These are phyloP conservation scores for Candida glucosophila DNA, from an alignment of 1,139 yeast genomes.

Conservation along the genomic window DNA sequence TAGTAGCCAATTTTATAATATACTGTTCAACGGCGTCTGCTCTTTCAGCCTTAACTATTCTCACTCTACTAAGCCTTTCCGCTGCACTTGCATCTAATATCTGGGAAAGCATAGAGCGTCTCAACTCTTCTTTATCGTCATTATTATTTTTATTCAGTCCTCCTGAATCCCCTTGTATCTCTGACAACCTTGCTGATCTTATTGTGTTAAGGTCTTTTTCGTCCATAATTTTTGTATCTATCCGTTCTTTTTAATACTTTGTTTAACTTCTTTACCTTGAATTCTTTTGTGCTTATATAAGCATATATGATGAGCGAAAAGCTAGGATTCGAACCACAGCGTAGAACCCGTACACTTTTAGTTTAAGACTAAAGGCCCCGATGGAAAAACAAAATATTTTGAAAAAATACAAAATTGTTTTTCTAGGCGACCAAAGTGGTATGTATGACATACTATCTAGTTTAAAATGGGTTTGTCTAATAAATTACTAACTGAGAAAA, in stretches of 20 bases:
- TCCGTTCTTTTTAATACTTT: no score
- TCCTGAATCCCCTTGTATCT: conserved; percentile 48
- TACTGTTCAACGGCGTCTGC: conserved; percentile 87
- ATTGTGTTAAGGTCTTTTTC: conserved; percentile 84
- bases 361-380: neutral
- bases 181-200: conserved; percentile 79
- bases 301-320: no score
- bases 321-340: no score
- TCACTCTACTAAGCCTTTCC: conserved; percentile 78
- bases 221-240: conserved; percentile 39
- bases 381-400: conserved; percentile 13
- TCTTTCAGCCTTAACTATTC: conserved; percentile 85
- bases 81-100: conserved; percentile 75
- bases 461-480: no score
- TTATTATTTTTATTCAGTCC: conserved; percentile 8
- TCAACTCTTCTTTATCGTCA: conserved; percentile 14
- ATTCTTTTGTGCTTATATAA: no score
- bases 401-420: conserved; percentile 81
- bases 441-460: no score
- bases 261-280: no score
- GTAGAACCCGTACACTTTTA: no score
- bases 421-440: conserved; percentile 94
- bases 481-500: conserved; percentile 4
- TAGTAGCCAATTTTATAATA: conserved; percentile 60
- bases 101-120: conserved; percentile 47